A percentile compares a stretch with the other conserved stretches of the same genome.
phyloP scores from a whole-genome alignment of 2,329 filamentous ascomycete species.

The Pyrenochaeta sp. region DNA sequence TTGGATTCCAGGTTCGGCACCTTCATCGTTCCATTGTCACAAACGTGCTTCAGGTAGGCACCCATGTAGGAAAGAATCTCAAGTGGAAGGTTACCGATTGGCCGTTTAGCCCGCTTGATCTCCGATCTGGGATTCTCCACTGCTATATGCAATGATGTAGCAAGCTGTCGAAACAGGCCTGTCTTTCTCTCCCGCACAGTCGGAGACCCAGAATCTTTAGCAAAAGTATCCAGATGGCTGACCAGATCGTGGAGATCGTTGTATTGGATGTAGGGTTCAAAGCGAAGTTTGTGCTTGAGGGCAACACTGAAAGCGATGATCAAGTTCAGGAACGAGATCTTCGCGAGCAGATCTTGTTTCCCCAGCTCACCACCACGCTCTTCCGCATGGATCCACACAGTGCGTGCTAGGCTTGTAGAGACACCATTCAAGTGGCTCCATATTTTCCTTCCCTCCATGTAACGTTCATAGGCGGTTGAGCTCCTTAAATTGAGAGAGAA shows the following conservation, averaged over 20 bases:
- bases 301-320: slow-evolving; percentile 75
- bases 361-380: slow-evolving; percentile 62
- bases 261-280: slow-evolving; percentile 78
- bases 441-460: slow-evolving; percentile 64
- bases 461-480: slow-evolving; percentile 75
- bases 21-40: slow-evolving; percentile 60
- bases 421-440: slow-evolving; percentile 63
- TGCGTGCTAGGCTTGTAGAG: slow-evolving; percentile 65
- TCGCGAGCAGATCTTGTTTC: slow-evolving; percentile 71
- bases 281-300: slow-evolving; percentile 80
- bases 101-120: slow-evolving; percentile 72
- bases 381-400: slow-evolving; percentile 78
- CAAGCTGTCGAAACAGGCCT: slow-evolving; percentile 63
- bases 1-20: slow-evolving; percentile 63
- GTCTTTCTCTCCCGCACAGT: slow-evolving; percentile 12
- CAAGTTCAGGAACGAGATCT: slow-evolving; percentile 76
- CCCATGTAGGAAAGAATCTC: slow-evolving; percentile 76
- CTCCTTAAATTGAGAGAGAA: slow-evolving; percentile 75
- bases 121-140: slow-evolving; percentile 75
- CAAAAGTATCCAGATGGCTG: slow-evolving; percentile 74
- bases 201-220: slow-evolving; percentile 55
- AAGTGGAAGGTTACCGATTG: slow-evolving; percentile 77
- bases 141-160: slow-evolving; percentile 75
- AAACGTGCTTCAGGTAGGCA: slow-evolving; percentile 66
- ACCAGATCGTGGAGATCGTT: slow-evolving; percentile 73